Evolutionary conservation across 2,329 filamentous ascomycete species (phyloP).

Genomic region (Apiospora pterosperma): DNA sequence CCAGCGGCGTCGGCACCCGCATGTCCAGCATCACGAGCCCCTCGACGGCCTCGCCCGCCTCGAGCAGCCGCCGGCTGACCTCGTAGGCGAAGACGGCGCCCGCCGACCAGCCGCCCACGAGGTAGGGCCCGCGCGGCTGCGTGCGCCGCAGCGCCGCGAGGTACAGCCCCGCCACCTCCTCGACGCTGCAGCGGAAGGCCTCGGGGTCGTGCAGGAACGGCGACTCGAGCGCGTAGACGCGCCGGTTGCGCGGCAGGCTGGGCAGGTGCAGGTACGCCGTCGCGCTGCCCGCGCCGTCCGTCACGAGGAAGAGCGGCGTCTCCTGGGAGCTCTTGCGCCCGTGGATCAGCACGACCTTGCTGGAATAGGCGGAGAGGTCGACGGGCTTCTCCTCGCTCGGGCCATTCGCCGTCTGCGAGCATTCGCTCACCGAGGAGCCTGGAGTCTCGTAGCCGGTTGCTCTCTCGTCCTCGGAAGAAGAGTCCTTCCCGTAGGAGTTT

Average conservation of each 20-base stretch:
- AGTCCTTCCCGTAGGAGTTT: too few relatives aligned
- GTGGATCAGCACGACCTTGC: constrained; percentile 14
- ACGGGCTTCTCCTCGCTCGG: neutral
- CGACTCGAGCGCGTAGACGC: constrained; percentile 36
- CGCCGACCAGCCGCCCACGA: constrained; percentile 51
- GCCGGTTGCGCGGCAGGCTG: constrained; percentile 23
- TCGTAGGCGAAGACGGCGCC: constrained; percentile 48
- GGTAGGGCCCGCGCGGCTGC: constrained; percentile 43
- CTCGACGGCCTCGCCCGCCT: constrained; percentile 32
- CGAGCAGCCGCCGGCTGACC: constrained; percentile 34
- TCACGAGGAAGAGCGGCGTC: constrained; percentile 32
- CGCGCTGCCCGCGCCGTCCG: constrained; percentile 40
- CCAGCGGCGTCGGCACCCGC: too few relatives aligned
- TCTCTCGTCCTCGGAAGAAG: too few relatives aligned
- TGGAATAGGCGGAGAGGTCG: neutral
- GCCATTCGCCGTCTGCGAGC: neutral
- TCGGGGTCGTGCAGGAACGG: constrained; percentile 26
- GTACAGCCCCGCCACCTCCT: constrained; percentile 30
- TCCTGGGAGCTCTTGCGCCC: constrained; percentile 5
- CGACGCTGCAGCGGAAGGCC: constrained; percentile 13
- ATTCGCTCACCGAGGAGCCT: neutral
- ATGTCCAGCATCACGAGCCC: constrained; percentile 37
- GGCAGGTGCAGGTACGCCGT: constrained; percentile 36
- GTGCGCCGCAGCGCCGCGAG: constrained; percentile 39
- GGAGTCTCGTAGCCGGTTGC: neutral